Base-by-base conservation (phyloP, 257 asterid genomes). In the Leonotis leonurus region DNA sequence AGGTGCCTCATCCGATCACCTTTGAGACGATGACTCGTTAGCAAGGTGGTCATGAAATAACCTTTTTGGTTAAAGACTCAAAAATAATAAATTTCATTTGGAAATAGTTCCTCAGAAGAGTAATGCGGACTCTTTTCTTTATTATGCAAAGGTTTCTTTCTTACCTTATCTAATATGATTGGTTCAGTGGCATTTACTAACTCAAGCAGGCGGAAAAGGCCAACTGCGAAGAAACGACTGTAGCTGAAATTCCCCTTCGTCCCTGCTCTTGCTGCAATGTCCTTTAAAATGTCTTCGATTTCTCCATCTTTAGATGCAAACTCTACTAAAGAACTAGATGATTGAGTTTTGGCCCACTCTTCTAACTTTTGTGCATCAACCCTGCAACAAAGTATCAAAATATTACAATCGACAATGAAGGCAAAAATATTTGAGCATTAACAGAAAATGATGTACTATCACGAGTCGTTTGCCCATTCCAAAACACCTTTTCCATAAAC, bases 121-220 rank as follows among this genome's bases (percentile, higher is more conserved):
- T 8, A 48, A 1, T 48, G n/a, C 10, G 14, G 54, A 10, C 8
- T 21, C 54, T 20, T 46, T 21, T 29, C 7, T 18, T 45, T 8
- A 45, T 45, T 45, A 45, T 45, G 52, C 14, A 25, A 7, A n/a
- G n/a, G n/a, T n/a, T n/a, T n/a, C n/a, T 56, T 26, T 52, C 43
- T 52, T 78, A 89, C 97, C 96, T 86, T 89, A 22, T 86, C 97
- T 50, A 92, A 72, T 36, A 85, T 29, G 59, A 85, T 72, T 49
- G 97, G 97, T 57, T 92, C 99, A 26, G 94, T 70, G 57, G 94
- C 89, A 78, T 87, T 89, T 73, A 95, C 77, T 69, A 89, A 75
- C 81, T 92, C 99, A 62, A 92, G 97, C 67, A 92, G 73, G 43
- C 96, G 96, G 72, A 92, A 92, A 60, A 92, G 95, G 53, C 97